Conservation (phyloP, 345 rosid species). For the Populus davidiana region DNA sequence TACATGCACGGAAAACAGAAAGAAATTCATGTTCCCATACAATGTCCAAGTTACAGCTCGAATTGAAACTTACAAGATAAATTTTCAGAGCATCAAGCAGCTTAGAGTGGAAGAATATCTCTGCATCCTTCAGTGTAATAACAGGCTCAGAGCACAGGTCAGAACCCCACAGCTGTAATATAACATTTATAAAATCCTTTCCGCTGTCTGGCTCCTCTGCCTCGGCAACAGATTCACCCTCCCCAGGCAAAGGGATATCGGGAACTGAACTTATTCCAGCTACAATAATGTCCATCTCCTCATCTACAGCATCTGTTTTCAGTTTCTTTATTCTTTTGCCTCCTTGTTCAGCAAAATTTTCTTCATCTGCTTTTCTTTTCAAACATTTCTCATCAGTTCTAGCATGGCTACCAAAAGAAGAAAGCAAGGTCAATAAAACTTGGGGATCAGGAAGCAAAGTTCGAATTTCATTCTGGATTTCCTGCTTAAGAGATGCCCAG, state of each 20-base stretch:
- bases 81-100: constrained; percentile 69
- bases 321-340: constrained; percentile 42
- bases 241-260: constrained; percentile 32
- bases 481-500: constrained; percentile 53
- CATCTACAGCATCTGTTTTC: constrained; percentile 34
- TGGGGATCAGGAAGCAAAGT: constrained; percentile 77
- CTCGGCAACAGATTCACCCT: constrained; percentile 28
- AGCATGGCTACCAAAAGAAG: constrained; percentile 41
- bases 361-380: constrained; percentile 53
- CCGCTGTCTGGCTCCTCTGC: constrained; percentile 37
- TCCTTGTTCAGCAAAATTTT: constrained; percentile 18
- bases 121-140: constrained; percentile 51
- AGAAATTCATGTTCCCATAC: too few relatives aligned
- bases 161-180: constrained; percentile 68
- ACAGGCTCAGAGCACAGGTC: constrained; percentile 33
- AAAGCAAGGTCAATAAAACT: constrained; percentile 61
- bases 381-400: constrained; percentile 23
- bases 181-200: constrained; percentile 41
- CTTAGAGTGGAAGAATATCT: constrained; percentile 57
- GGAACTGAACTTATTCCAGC: constrained; percentile 48
- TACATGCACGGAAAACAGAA: background rate
- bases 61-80: constrained; percentile 54
- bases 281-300: constrained; percentile 54
- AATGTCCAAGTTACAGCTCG: background rate
- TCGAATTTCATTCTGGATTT: constrained; percentile 61